A percentile compares a stretch with the other conserved stretches of the same genome.
Conservation (phyloP, 306 rosid species). For the Rubus parviflorus region DNA sequence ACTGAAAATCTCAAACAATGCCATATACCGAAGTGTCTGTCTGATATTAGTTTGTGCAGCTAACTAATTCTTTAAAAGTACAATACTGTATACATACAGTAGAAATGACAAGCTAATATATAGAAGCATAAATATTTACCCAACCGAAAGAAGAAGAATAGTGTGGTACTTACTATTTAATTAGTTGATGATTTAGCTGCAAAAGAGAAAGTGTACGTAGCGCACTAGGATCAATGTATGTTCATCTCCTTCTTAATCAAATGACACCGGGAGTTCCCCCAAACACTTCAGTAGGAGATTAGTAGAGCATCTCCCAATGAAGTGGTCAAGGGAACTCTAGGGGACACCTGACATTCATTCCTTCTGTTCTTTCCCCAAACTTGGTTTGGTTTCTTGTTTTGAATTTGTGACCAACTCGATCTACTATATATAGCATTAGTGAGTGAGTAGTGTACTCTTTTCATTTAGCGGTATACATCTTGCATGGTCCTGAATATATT, state of each 20-base stretch:
- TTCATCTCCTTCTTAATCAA: constrained; percentile 10
- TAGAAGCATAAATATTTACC: neutral
- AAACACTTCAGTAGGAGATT: constrained; percentile 42
- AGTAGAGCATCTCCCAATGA: constrained; percentile 22
- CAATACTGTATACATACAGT: neutral
- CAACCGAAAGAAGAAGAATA: neutral
- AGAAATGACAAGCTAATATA: neutral
- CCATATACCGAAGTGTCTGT: neutral
- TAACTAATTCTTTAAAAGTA: neutral
- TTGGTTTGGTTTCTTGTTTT: neutral
- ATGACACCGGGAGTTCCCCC: constrained; percentile 44
- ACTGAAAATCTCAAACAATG: too few relatives aligned
- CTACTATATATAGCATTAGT: constrained; percentile 9
- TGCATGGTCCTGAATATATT: constrained; percentile 10
- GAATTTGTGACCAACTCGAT: neutral
- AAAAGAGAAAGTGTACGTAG: neutral
- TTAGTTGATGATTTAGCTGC: neutral
- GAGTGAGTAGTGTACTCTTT: neutral
- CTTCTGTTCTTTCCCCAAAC: neutral
- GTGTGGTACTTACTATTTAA: neutral
- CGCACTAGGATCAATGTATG: neutral
- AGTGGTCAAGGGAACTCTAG: constrained; percentile 45
- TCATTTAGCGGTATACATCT: neutral
- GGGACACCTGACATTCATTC: constrained; percentile 21
- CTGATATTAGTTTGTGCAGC: neutral